These are phyloP conservation scores for Perilla frutescens DNA, from an alignment of 257 asterid species.

Conservation along the genomic window DNA sequence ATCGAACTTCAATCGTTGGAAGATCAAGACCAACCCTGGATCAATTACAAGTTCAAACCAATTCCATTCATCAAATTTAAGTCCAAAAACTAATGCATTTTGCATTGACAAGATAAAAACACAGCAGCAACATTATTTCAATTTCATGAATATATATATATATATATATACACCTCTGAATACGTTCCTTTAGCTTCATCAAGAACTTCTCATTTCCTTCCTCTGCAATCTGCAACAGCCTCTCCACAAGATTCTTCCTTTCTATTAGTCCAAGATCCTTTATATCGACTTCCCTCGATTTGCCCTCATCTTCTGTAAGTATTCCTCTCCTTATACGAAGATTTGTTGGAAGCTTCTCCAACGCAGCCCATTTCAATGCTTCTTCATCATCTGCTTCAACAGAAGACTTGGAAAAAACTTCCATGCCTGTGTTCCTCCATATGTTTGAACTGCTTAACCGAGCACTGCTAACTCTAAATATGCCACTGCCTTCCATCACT, in stretches of 20 bases:
- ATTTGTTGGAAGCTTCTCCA: constrained; percentile 82
- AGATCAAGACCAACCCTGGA: constrained; percentile 79
- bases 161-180: constrained; percentile 58
- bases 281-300: constrained; percentile 61
- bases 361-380: constrained; percentile 87
- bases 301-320: constrained; percentile 59
- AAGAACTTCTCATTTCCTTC: constrained; percentile 86
- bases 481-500: constrained; percentile 63
- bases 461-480: constrained; percentile 57
- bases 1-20: constrained; percentile 84
- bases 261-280: constrained; percentile 67
- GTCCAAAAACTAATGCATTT: neutral
- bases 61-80: neutral
- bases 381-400: constrained; percentile 76
- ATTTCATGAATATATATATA: too few relatives aligned
- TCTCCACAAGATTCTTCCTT: constrained; percentile 67
- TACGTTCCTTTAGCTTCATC: constrained; percentile 67
- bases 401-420: constrained; percentile 67
- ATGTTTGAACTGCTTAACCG: constrained; percentile 67
- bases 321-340: constrained; percentile 74
- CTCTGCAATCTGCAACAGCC: constrained; percentile 68
- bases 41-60: neutral
- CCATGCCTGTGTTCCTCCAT: constrained; percentile 80
- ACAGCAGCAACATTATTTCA: neutral
- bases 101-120: neutral